Base-by-base conservation (phyloP, 495 filamentous ascomycete species). In the Aspergillus taichungensis region DNA sequence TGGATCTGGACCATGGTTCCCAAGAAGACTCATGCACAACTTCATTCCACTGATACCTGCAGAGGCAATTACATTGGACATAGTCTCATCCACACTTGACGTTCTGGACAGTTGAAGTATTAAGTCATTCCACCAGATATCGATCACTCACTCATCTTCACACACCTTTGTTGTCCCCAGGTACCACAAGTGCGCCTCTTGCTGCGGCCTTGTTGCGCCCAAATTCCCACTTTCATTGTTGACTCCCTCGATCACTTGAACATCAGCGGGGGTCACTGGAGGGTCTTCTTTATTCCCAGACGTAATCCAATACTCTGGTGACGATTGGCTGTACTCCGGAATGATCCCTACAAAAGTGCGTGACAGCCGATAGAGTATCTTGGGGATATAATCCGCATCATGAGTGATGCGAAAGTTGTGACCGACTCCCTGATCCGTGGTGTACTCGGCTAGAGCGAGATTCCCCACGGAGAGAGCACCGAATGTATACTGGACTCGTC, bases 401-500 rank as follows among this genome's bases (percentile, higher is more conserved):
- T 84, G 77, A 13, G 82, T 84, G 33, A 81, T 62, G 56, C 82
- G 76, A 58, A 62, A 82, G 46, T 74, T 77, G 13, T 9, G n/a
- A n/a, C 47, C 45, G 4, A 11, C 1, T 8, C 13, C 9, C 27
- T 74, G 70, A 11, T 54, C 49, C 0, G 60, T 64, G 45, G 83
- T 59, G 53, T 66, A 77, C 14, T 60, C 49, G 37, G 65, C 71
- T 42, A 81, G 64, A 8, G 60, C 62, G 6, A 42, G 29, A 51
- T 74, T 74, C 40, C 79, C 82, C 7, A 80, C 72, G 29, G 76
- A 76, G 3, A 81, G 82, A 13, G 75, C 63, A 52, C 81, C 82
- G 60, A 71, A 84, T 6, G 76, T 80, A 60, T 79, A 81, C 42
- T 77, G 44, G 27, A 11, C 4, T 37, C 34, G 10, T 47, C 29